Evolutionary conservation across 371 early-diverging fungal genomes (phyloP).

Genomic region (Rhizomucor miehei): DNA sequence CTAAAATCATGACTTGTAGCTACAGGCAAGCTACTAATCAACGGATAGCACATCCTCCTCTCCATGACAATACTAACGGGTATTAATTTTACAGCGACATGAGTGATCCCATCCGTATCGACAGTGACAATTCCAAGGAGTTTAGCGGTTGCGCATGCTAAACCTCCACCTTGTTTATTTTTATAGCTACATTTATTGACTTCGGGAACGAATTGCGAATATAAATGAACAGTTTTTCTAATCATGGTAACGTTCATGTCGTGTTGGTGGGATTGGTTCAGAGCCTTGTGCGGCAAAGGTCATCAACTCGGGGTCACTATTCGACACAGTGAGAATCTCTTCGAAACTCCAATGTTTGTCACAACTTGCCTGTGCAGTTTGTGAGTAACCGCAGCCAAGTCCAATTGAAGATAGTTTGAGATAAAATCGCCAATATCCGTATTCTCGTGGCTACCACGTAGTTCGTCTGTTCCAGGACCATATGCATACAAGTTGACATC

Average conservation of each 20-base stretch:
- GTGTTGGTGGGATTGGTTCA: too few relatives aligned
- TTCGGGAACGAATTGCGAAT: not conserved
- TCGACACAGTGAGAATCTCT: not conserved
- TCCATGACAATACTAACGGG: slow-evolving; percentile 1
- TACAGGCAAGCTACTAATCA: not conserved
- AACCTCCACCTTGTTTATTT: not conserved
- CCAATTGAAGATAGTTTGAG: slow-evolving; percentile 46
- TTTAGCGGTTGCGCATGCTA: slow-evolving; percentile 53
- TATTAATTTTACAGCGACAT: slow-evolving; percentile 68
- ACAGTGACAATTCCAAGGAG: slow-evolving; percentile 67
- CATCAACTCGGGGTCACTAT: too few relatives aligned
- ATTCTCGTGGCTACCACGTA: slow-evolving; percentile 77
- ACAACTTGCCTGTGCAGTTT: slow-evolving; percentile 27
- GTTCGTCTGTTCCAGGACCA: slow-evolving; percentile 45
- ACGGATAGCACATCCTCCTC: not conserved
- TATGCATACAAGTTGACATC: slow-evolving; percentile 69
- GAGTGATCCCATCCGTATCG: slow-evolving; percentile 90
- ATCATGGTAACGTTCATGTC: not conserved
- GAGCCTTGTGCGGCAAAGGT: too few relatives aligned
- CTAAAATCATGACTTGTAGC: not conserved
- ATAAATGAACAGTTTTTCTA: not conserved
- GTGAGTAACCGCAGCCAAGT: slow-evolving; percentile 52
- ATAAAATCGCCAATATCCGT: slow-evolving; percentile 77
- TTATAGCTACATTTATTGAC: not conserved
- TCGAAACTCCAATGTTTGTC: not conserved